Evolutionary conservation across 2,329 filamentous ascomycete species (phyloP), one percentile per base, ranked within the genome.

Genomic region (Neofusicoccum ribis): DNA sequence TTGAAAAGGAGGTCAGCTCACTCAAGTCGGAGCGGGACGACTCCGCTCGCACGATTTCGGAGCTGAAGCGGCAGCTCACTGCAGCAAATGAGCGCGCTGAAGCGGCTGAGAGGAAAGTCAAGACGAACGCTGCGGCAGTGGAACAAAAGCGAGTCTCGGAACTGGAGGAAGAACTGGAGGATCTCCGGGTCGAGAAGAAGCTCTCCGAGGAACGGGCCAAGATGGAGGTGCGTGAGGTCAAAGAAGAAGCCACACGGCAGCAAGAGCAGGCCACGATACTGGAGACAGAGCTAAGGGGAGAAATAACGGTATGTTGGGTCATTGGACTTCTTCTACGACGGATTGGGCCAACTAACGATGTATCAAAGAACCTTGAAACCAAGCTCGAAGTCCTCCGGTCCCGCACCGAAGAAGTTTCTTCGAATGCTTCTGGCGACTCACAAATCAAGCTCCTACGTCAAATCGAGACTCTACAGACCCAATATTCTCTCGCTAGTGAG

Each of bases 381-480:
- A 96, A 96, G 76, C 84, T 99, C 64, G 95, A 99, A 78, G 87
- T 91, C 8, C 88, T 97, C 79, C 89, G 95, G 64, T 86, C 89
- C 17, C 87, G 91, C 37, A 92, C 92, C 1, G 95, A 99, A 79
- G 95, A 99, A 77, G 92, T 88, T 0, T 93, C 93, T 1, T 94
- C 93, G 2, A 91, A 91, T 15, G 88, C 88, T 14, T 88, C 88
- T 5, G 91, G 93, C 14, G 92, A 97, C 73, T 88, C 91, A 0
- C 93, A 96, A 72, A 91, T 91, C 49, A 98, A 97, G 76, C 83
- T 98, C 46, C 83, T 98, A 49, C 88, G 95, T 46, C 96, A 99
- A 78, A 91, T 99, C 63, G 95, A 99, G 80, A 97, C 92, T 0
- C 80, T 99, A 43, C 95, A 99, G 77, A 95, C 91, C 6, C 96